Evolutionary conservation across 805 yeast genomes (phyloP).

Genomic region (Cephaloascus fragrans): DNA sequence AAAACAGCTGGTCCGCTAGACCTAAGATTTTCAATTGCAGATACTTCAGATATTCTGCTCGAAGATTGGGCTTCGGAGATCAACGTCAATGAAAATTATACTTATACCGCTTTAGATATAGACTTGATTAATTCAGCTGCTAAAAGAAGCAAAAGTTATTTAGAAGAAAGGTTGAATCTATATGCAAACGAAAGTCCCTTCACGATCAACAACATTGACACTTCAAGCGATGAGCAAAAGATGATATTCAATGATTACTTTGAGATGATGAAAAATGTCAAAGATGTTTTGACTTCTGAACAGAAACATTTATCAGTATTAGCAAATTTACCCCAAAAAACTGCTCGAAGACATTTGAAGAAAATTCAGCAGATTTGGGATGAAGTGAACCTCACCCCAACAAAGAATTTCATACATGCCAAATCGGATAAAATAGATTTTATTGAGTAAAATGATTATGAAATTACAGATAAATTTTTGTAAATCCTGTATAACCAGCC

Average conservation of each 20-base stretch:
- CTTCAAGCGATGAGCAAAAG: not conserved
- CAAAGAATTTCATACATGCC: too few species aligned
- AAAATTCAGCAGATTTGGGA: conserved; percentile 4
- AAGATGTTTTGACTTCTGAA: not conserved
- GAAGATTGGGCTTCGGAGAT: conserved; percentile 38
- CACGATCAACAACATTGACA: not conserved
- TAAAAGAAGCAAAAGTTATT: conserved; percentile 6
- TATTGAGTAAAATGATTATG: too few species aligned
- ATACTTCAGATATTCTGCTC: conserved; percentile 15
- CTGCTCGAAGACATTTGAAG: conserved; percentile 2
- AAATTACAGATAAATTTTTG: not conserved
- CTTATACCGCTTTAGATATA: conserved; percentile 26
- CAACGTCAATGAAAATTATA: conserved; percentile 41
- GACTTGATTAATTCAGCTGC: conserved; percentile 17
- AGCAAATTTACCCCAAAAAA: not conserved
- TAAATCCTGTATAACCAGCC: not conserved
- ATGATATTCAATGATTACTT: not conserved
- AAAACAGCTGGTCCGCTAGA: conserved; percentile 37
- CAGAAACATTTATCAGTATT: not conserved
- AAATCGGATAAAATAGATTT: too few species aligned
- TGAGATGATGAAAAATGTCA: not conserved
- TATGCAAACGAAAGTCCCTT: not conserved
- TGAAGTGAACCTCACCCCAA: not conserved
- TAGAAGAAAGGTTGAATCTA: not conserved
- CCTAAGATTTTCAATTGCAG: conserved; percentile 20